phyloP scores from a whole-genome alignment of 1,139 yeast species.

The Candida freyschussii region DNA sequence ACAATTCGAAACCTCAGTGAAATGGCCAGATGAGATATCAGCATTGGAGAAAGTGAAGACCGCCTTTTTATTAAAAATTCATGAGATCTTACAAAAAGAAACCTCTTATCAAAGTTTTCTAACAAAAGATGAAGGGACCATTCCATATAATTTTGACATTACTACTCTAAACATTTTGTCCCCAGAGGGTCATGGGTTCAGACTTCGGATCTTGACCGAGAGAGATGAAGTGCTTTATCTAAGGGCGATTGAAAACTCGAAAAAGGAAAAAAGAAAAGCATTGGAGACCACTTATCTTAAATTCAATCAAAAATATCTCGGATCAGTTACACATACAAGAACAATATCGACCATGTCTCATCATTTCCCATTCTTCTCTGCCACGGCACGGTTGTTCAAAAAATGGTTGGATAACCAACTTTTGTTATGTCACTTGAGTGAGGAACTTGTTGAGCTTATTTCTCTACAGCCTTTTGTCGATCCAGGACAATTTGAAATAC shows the following conservation, averaged over 20 bases:
- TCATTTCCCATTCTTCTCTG: slow-evolving; percentile 69
- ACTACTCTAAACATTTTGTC: slow-evolving; percentile 62
- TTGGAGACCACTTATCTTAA: slow-evolving; percentile 60
- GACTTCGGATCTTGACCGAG: slow-evolving; percentile 68
- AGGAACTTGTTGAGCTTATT: slow-evolving; percentile 75
- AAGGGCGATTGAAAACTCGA: slow-evolving; percentile 60
- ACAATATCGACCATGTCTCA: slow-evolving; percentile 66
- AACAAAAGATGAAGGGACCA: slow-evolving; percentile 51
- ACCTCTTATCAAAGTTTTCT: slow-evolving; percentile 54
- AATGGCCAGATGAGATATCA: slow-evolving; percentile 90
- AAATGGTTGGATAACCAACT: slow-evolving; percentile 80
- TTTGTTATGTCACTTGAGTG: slow-evolving; percentile 62
- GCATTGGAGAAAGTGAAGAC: slow-evolving; percentile 87
- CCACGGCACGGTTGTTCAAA: slow-evolving; percentile 80
- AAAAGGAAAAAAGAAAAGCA: slow-evolving; percentile 51
- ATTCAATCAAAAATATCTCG: slow-evolving; percentile 63
- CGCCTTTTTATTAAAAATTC: slow-evolving; percentile 76
- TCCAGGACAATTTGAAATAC: slow-evolving; percentile 75
- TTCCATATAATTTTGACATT: slow-evolving; percentile 61
- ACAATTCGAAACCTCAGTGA: slow-evolving; percentile 84
- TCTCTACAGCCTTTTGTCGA: slow-evolving; percentile 84
- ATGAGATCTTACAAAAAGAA: slow-evolving; percentile 50
- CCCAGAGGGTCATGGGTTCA: slow-evolving; percentile 86
- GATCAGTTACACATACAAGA: slow-evolving; percentile 77
- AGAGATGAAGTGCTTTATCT: slow-evolving; percentile 73